A percentile compares a stretch with the other conserved stretches of the same genome.
phyloP scores from a whole-genome alignment of 805 yeast species.

The Debaryomyces tyrocola region DNA sequence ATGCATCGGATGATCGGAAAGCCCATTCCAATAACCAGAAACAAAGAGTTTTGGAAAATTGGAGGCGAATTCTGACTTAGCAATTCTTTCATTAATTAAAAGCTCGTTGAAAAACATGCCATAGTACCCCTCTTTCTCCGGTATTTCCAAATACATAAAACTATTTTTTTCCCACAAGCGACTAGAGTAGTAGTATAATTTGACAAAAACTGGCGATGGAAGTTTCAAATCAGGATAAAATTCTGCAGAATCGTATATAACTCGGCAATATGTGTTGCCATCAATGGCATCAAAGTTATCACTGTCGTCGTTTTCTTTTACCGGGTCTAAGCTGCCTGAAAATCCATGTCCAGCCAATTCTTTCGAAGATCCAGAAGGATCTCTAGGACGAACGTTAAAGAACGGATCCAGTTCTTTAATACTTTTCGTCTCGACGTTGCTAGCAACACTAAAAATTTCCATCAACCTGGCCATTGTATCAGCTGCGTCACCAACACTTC shows the following conservation, averaged over 20 bases:
- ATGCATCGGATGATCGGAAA: slow-evolving; percentile 1
- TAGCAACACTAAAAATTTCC: not conserved
- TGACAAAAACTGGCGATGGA: slow-evolving; percentile 1
- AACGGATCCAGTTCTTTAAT: not conserved
- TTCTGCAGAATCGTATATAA: slow-evolving; percentile 1
- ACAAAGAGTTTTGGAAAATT: slow-evolving; percentile 2
- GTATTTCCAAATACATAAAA: not conserved
- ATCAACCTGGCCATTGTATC: slow-evolving; percentile 1
- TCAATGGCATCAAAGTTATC: not conserved
- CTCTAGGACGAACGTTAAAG: not conserved
- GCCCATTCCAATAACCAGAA: slow-evolving; percentile 4
- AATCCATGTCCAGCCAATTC: not conserved
- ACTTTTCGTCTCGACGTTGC: not conserved
- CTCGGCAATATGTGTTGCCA: slow-evolving; percentile 2
- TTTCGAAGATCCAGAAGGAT: not conserved
- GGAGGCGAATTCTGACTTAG: slow-evolving; percentile 1
- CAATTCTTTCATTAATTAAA: slow-evolving; percentile 1
- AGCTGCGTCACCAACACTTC: not conserved
- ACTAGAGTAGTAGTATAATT: not conserved
- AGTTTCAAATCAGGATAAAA: slow-evolving; percentile 1
- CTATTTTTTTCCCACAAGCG: not conserved
- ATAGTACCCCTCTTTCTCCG: not conserved
- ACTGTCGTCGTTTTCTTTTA: not conserved
- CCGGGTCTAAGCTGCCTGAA: not conserved
- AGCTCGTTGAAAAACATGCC: slow-evolving; percentile 3